Base-by-base conservation (phyloP, 1,284 basidiomycete genomes). In the Ceratobasidium papillatum region DNA sequence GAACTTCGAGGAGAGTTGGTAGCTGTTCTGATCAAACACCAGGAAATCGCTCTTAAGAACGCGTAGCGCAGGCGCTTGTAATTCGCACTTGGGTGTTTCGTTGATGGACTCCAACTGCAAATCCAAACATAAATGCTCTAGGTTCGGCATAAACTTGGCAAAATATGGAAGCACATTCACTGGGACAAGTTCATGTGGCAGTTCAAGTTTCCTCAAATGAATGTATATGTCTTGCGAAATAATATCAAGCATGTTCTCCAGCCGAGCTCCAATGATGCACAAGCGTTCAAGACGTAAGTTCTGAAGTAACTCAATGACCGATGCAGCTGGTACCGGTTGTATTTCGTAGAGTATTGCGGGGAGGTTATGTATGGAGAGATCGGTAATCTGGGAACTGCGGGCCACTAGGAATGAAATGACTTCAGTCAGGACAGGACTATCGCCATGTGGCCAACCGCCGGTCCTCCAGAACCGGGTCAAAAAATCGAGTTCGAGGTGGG, bases 81-180 rank as follows among this genome's bases (percentile, higher is more conserved):
- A 5, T 3, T 25, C 56, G 36, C 7, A 2, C 9, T 19, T 22
- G 32, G 11, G 27, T n/a, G 36, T 2, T 36, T 38, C 32, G 14
- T 11, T 2, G n/a, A 9, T 3, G 11, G n/a, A 3, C 19, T 59
- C 32, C 30, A 59, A 30, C 19, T 59, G 9, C 32, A 59, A 59
- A 59, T 59, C 56, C 32, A 59, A 59, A 19, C 5, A 34, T 25
- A 59, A 30, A 38, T 38, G n/a, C 56, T 59, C 56, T n/a, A 59
- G 56, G n/a, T 38, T n/a, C 14, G 56, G 56, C 32, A 59, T 34
- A 38, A 4, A 9, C n/a, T 38, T 30, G 30, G 56, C 30, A 38
- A 59, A 59, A 9, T 19, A 22, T 4, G 8, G 32, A 2, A 59
- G 36, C 32, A 36, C 22, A 36, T 4, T 27, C 32, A 59, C 27